Evolutionary conservation across 2,329 filamentous ascomycete genomes (phyloP), one percentile per base, ranked within the genome.

Genomic region (Stachybotrys chartarum): DNA sequence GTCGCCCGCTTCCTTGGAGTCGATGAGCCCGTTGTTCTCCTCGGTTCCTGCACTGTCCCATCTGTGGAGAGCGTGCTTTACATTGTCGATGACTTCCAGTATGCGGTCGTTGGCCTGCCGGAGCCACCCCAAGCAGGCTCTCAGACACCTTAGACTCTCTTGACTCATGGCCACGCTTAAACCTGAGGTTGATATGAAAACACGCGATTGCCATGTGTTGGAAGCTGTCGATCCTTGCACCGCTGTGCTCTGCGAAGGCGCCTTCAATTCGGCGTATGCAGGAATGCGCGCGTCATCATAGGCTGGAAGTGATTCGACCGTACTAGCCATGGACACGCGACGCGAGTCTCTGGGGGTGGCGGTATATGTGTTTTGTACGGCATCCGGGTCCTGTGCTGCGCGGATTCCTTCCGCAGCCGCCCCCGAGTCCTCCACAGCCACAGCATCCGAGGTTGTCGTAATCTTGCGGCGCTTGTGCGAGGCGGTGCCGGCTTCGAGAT

Each of bases 141-240:
- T 91, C 47, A 99, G 75, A 58, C 88, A 94, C 53, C 86, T 83
- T 8, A 97, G 75, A 24, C 90, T 96, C 65, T 94, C 88, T 17
- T 95, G 88, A 64, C 88, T 95, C 81, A 99, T 91, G 1, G 94
- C 91, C 16, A 96, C 87, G 59, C 91, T 91, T 1, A 97, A 80
- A 0, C 91, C 93, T 1, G 91, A 96, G 0, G 93, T 97, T 6
- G 90, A 92, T 68, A 96, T 89, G 61, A 96, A 88, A 17, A 97
- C 77, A 14, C 91, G 85, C 11, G 88, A 90, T 58, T 89, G 90
- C 91, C 91, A 95, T 65, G 78, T 68, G 18, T 64, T 65, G 17
- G 62, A 69, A 6, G 70, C 65, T 42, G 35, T 5, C 14, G 35
- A 6, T 14, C 14, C 35, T 10, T 10, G 35, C 16, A n/a, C 68